phyloP scores from a whole-genome alignment of 2,329 filamentous ascomycete species.

The Chrysoporthe puriensis region DNA sequence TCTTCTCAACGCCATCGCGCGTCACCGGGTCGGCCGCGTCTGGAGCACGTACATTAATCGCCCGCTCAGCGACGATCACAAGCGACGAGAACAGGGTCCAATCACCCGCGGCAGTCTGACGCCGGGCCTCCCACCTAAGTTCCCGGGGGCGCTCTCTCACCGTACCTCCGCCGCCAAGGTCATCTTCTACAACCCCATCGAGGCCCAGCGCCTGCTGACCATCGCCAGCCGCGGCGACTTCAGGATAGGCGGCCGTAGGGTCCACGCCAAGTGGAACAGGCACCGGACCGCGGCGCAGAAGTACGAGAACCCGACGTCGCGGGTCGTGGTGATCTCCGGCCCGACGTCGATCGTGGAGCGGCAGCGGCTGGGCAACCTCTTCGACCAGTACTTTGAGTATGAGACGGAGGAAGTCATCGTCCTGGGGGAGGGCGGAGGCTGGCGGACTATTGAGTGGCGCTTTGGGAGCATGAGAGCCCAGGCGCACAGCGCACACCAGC shows the following conservation, averaged over 20 bases:
- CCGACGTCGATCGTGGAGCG: constrained; percentile 6
- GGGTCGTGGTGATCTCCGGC: constrained; percentile 11
- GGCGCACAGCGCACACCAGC: constrained; percentile 9
- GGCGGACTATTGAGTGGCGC: constrained; percentile 17
- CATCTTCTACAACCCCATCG: constrained; percentile 23
- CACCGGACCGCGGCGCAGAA: constrained; percentile 3
- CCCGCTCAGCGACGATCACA: background rate
- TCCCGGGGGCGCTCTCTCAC: background rate
- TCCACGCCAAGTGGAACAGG: constrained; percentile 13
- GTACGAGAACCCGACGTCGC: constrained; percentile 5
- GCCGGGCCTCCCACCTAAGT: background rate
- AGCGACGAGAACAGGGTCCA: too few species aligned
- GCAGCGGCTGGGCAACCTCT: background rate
- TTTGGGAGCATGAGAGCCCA: constrained; percentile 21
- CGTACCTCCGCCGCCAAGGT: constrained; percentile 24
- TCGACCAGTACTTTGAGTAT: constrained; percentile 5
- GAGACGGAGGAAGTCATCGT: constrained; percentile 8
- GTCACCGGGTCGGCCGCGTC: constrained; percentile 13
- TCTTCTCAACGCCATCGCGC: background rate
- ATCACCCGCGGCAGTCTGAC: background rate
- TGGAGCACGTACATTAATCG: constrained; percentile 17
- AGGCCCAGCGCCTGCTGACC: constrained; percentile 8
- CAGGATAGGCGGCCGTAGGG: background rate
- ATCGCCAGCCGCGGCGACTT: background rate
- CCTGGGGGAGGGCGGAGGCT: background rate